These are phyloP conservation scores for Pythium oligandrum DNA, from an alignment of 352 stramenopile genomes.

Conservation along the genomic window DNA sequence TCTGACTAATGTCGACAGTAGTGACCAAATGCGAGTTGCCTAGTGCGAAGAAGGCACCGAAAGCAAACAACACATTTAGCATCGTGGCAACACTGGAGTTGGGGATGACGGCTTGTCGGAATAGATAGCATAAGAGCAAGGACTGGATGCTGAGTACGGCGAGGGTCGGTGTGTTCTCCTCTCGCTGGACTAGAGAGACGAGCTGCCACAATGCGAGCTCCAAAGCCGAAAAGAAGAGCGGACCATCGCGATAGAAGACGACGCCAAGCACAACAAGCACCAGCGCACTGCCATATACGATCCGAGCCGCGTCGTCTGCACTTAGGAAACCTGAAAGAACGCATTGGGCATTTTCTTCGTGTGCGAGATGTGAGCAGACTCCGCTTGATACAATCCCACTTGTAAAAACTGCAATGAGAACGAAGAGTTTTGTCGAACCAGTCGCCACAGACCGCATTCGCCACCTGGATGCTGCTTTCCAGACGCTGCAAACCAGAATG, in stretches of 20 bases:
- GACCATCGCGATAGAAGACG: not conserved
- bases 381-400: too few species aligned
- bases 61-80: conserved; percentile 28
- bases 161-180: conserved; percentile 54
- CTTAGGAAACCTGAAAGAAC: too few species aligned
- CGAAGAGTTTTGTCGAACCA: too few species aligned
- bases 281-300: conserved; percentile 40
- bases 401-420: too few species aligned
- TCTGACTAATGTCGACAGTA: conserved; percentile 87
- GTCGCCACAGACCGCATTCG: too few species aligned
- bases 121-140: conserved; percentile 5
- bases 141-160: conserved; percentile 47
- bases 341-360: too few species aligned
- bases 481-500: conserved; percentile 33
- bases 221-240: not conserved
- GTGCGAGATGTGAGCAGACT: too few species aligned
- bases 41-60: conserved; percentile 77
- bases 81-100: conserved; percentile 5
- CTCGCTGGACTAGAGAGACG: conserved; percentile 50
- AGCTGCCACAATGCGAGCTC: conserved; percentile 69
- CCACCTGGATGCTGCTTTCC: conserved; percentile 3
- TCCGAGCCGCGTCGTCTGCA: conserved; percentile 17
- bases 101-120: not conserved
- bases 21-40: conserved; percentile 88
- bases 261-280: conserved; percentile 12